These are phyloP conservation scores for Macrophomina phaseolina DNA, from an alignment of 2,329 filamentous ascomycete genomes.

Conservation along the genomic window DNA sequence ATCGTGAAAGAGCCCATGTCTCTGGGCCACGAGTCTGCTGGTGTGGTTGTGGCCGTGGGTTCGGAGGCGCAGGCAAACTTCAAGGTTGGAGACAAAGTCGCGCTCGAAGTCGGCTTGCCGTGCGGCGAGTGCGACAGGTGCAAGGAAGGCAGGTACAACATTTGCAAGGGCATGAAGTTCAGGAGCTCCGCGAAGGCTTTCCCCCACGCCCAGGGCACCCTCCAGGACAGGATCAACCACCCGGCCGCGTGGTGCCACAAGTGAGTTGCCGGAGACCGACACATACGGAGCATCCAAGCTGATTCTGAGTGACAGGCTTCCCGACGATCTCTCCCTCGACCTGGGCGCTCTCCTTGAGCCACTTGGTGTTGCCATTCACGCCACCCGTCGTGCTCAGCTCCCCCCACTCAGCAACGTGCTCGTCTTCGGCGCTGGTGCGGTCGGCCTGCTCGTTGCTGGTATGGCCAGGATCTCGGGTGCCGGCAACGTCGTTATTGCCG, in stretches of 20 bases:
- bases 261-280: slow-evolving; percentile 31
- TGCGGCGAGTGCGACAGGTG: slow-evolving; percentile 70
- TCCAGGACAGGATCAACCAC: slow-evolving; percentile 67
- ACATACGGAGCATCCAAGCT: neutral
- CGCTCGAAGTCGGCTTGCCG: slow-evolving; percentile 89
- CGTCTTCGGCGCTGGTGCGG: slow-evolving; percentile 66
- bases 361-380: slow-evolving; percentile 65
- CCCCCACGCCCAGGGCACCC: slow-evolving; percentile 68
- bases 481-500: slow-evolving; percentile 62
- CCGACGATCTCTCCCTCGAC: slow-evolving; percentile 58
- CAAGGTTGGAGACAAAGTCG: slow-evolving; percentile 78
- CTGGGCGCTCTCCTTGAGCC: slow-evolving; percentile 66
- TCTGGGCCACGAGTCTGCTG: slow-evolving; percentile 78
- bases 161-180: slow-evolving; percentile 65
- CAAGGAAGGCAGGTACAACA: slow-evolving; percentile 64
- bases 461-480: slow-evolving; percentile 62
- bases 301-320: slow-evolving; percentile 46
- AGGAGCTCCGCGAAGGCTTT: slow-evolving; percentile 65
- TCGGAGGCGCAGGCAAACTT: slow-evolving; percentile 69
- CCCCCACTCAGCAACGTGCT: slow-evolving; percentile 56
- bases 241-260: slow-evolving; percentile 65
- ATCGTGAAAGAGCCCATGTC: slow-evolving; percentile 82
- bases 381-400: slow-evolving; percentile 59
- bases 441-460: slow-evolving; percentile 64
- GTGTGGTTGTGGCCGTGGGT: slow-evolving; percentile 76